Percentiles rank a stretch among this genome's conserved stretches.
phyloP scores from a whole-genome alignment of 129 eudicot species.

The Chrysanthemum makinoi region DNA sequence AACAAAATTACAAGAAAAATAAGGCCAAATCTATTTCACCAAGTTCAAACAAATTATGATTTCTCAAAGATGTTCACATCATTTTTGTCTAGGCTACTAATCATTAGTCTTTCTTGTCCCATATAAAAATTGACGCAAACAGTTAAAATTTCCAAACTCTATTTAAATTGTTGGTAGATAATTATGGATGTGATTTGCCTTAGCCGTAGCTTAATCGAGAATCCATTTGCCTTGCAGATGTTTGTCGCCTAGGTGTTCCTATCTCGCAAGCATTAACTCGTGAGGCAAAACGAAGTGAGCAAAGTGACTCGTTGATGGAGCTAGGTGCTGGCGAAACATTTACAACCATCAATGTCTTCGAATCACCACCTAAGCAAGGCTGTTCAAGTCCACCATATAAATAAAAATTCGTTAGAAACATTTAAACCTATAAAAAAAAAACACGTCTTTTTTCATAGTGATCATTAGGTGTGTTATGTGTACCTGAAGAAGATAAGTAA shows the following conservation, averaged over 20 bases:
- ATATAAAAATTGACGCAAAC: conserved; percentile 46
- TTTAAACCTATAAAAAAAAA: neutral
- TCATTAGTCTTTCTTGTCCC: conserved; percentile 21
- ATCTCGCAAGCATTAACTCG: conserved; percentile 97
- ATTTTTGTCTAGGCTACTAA: conserved; percentile 23
- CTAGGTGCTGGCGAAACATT: conserved; percentile 82
- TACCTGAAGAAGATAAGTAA: conserved; percentile 99
- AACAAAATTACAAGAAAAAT: conserved; percentile 1
- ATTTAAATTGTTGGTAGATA: conserved; percentile 22
- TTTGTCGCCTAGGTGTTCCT: conserved; percentile 88
- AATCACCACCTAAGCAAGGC: conserved; percentile 99
- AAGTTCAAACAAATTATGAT: conserved; percentile 12
- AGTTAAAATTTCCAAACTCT: conserved; percentile 33
- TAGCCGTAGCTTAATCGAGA: conserved; percentile 75
- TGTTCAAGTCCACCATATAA: conserved; percentile 29
- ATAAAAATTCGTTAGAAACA: conserved; percentile 1
- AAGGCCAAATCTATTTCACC: conserved; percentile 14
- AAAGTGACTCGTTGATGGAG: conserved; percentile 75
- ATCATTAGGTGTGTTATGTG: neutral
- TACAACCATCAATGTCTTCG: conserved; percentile 92
- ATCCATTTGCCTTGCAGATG: conserved; percentile 49
- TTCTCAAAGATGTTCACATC: conserved; percentile 9
- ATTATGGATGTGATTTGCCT: conserved; percentile 22
- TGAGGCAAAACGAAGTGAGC: conserved; percentile 89
- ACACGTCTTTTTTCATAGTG: neutral